Conservation (phyloP, 2,329 filamentous ascomycete genomes). For the Ceratocystis cacaofunesta region DNA sequence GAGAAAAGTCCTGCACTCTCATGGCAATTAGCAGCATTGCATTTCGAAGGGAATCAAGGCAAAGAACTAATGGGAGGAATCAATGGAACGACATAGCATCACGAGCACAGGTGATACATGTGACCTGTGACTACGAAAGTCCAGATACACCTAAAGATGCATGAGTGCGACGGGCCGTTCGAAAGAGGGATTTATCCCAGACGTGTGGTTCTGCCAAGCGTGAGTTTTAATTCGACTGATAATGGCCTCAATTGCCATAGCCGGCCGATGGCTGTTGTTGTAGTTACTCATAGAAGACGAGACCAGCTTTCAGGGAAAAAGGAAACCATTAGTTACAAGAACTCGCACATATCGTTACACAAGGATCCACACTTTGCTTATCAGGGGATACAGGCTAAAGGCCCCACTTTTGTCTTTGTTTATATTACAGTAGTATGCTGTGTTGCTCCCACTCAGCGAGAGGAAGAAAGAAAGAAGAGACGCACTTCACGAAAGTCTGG, state of each 20-base stretch:
- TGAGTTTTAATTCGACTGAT: too few species aligned
- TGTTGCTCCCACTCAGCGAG: too few species aligned
- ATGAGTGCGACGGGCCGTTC: not conserved
- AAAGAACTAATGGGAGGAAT: slow-evolving; percentile 1
- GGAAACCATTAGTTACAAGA: not conserved
- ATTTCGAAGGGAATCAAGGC: not conserved
- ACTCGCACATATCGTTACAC: not conserved
- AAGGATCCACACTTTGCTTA: not conserved
- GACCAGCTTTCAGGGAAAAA: too few species aligned
- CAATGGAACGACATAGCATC: not conserved
- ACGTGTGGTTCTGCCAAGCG: too few species aligned
- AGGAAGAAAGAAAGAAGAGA: too few species aligned
- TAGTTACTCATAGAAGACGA: too few species aligned
- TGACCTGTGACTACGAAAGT: not conserved
- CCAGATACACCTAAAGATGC: not conserved
- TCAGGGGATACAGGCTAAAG: not conserved
- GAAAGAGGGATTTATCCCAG: too few species aligned
- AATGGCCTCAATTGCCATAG: too few species aligned
- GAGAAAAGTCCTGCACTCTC: not conserved
- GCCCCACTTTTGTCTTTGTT: not conserved
- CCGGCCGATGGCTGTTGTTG: too few species aligned
- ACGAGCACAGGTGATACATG: not conserved
- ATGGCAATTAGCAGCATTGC: not conserved
- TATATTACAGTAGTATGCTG: not conserved
- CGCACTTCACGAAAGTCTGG: too few species aligned